phyloP scores from a whole-genome alignment of 345 rosid genomes.

The Gossypium australe region DNA sequence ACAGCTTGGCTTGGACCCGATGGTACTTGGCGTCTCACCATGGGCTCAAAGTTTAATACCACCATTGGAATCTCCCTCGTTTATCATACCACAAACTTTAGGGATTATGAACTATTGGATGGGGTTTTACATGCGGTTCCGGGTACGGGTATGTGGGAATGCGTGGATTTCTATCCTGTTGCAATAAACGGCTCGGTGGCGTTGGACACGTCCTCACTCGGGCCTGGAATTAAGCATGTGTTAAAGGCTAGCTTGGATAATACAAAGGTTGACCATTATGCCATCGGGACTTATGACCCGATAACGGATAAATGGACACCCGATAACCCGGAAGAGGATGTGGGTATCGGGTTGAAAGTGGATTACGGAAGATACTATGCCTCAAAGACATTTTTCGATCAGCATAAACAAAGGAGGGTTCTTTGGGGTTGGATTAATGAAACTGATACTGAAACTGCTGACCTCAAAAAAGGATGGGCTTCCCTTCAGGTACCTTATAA shows the following conservation, averaged over 20 bases:
- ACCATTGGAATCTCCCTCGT: conserved; percentile 66
- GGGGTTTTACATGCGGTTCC: conserved; percentile 61
- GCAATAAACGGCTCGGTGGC: conserved; percentile 44
- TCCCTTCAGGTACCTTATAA: conserved; percentile 66
- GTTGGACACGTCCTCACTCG: conserved; percentile 61
- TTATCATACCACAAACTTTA: conserved; percentile 64
- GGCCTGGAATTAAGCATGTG: conserved; percentile 70
- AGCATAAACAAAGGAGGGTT: conserved; percentile 54
- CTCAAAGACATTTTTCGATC: conserved; percentile 86
- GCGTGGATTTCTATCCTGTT: conserved; percentile 87
- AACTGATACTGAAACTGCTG: conserved; percentile 65
- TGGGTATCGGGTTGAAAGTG: conserved; percentile 69
- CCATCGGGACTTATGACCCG: conserved; percentile 70
- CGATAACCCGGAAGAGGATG: conserved; percentile 67
- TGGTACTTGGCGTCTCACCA: conserved; percentile 59
- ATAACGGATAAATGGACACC: conserved; percentile 65
- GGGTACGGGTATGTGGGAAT: conserved; percentile 99
- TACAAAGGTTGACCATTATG: conserved; percentile 64
- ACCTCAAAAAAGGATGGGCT: conserved; percentile 87
- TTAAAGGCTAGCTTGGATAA: conserved; percentile 88
- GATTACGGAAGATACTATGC: conserved; percentile 95
- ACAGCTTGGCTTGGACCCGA: conserved; percentile 69
- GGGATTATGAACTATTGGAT: conserved; percentile 34
- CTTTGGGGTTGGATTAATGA: conserved; percentile 97
- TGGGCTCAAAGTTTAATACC: conserved; percentile 55